phyloP scores from a whole-genome alignment of 345 rosid genomes.

The Eucalyptus curtisii region DNA sequence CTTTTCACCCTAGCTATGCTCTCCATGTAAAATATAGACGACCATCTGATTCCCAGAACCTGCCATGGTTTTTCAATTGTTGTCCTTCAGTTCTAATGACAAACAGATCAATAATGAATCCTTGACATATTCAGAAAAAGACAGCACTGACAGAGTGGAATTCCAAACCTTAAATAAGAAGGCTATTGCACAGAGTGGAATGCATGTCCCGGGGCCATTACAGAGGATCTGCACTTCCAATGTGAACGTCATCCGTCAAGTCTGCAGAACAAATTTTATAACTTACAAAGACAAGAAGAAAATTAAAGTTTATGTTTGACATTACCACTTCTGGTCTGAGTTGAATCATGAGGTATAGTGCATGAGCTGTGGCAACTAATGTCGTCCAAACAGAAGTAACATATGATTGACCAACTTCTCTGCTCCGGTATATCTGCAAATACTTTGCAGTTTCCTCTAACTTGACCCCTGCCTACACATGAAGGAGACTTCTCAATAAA shows the following conservation, averaged over 20 bases:
- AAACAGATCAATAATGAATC: background rate
- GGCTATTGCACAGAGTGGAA: slow-evolving; percentile 74
- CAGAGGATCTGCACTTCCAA: slow-evolving; percentile 51
- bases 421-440: slow-evolving; percentile 76
- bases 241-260: background rate
- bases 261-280: background rate
- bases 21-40: slow-evolving; percentile 75
- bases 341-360: slow-evolving; percentile 61
- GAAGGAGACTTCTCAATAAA: background rate
- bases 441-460: slow-evolving; percentile 27
- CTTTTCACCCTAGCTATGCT: slow-evolving; percentile 88
- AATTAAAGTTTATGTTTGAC: background rate
- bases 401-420: slow-evolving; percentile 96
- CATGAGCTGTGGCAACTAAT: slow-evolving; percentile 54
- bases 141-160: background rate
- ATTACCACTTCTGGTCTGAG: slow-evolving; percentile 87
- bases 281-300: background rate
- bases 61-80: background rate
- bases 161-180: slow-evolving; percentile 62
- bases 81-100: background rate
- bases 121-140: background rate
- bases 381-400: slow-evolving; percentile 81
- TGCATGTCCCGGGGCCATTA: slow-evolving; percentile 86
- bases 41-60: slow-evolving; percentile 81
- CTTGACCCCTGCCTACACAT: slow-evolving; percentile 7